These are phyloP conservation scores for Thalassiosira profunda DNA, from an alignment of 108 stramenopile species.

Conservation along the genomic window DNA sequence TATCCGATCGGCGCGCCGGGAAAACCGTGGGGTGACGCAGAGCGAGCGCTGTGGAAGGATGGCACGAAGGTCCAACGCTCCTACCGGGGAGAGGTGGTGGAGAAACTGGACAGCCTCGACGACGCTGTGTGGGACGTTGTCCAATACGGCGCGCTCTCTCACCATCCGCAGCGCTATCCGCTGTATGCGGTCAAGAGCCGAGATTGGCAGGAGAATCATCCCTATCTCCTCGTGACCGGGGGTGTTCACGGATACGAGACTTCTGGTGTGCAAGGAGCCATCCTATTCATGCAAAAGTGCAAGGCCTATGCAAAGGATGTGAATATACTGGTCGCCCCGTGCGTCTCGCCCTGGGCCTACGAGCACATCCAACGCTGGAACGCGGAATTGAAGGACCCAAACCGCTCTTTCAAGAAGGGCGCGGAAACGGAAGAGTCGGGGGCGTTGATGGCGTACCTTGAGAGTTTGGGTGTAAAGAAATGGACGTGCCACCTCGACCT, in stretches of 20 bases:
- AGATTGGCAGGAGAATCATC: slow-evolving; percentile 32
- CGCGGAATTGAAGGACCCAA: slow-evolving; percentile 50
- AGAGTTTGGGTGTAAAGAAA: slow-evolving; percentile 5
- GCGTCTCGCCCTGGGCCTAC: slow-evolving; percentile 74
- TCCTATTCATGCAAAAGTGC: slow-evolving; percentile 50
- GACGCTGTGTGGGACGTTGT: slow-evolving; percentile 21
- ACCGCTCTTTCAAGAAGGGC: slow-evolving; percentile 51
- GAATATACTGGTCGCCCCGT: slow-evolving; percentile 65
- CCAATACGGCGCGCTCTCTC: slow-evolving; percentile 54
- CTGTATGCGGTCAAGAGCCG: slow-evolving; percentile 46
- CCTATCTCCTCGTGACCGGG: slow-evolving; percentile 63
- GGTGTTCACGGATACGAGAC: slow-evolving; percentile 90
- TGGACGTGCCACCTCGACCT: slow-evolving; percentile 70
- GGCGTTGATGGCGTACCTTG: slow-evolving; percentile 51
- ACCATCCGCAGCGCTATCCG: slow-evolving; percentile 33
- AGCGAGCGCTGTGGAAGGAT: slow-evolving; percentile 55
- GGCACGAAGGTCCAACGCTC: slow-evolving; percentile 46
- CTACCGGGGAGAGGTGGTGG: slow-evolving; percentile 58
- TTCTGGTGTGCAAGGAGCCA: slow-evolving; percentile 70
- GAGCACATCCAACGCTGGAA: slow-evolving; percentile 77
- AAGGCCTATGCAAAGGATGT: slow-evolving; percentile 41
- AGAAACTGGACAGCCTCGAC: slow-evolving; percentile 23
- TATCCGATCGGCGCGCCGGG: slow-evolving; percentile 77
- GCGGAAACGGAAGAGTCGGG: slow-evolving; percentile 54
- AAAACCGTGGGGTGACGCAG: slow-evolving; percentile 54